These are phyloP conservation scores for Selaginella moellendorffii DNA, from an alignment of 75 land plant species.

Conservation along the genomic window DNA sequence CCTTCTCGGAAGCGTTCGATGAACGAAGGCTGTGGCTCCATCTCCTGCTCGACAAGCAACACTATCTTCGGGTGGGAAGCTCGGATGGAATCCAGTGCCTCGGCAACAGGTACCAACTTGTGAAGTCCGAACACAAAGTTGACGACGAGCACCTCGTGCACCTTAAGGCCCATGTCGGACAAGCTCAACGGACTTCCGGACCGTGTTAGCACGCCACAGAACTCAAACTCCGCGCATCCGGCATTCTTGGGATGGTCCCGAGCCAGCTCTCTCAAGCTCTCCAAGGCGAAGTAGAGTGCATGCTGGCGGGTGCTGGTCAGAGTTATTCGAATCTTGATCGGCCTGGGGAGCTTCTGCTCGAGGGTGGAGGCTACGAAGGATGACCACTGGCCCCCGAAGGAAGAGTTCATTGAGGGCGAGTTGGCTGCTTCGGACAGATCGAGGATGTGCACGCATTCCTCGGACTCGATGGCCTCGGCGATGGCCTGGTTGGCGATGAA, in stretches of 20 bases:
- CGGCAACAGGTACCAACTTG: neutral
- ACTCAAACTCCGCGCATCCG: neutral
- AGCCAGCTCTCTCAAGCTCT: neutral
- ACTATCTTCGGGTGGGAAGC: neutral
- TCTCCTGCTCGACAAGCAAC: neutral
- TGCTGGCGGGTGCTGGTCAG: neutral
- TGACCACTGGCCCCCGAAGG: slow-evolving; percentile 79
- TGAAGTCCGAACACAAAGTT: neutral
- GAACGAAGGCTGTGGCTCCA: neutral
- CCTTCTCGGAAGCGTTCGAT: neutral
- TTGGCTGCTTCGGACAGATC: slow-evolving; percentile 42
- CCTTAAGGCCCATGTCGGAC: neutral
- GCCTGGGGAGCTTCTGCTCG: neutral
- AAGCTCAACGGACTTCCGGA: neutral
- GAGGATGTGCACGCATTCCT: slow-evolving; percentile 43
- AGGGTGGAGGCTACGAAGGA: slow-evolving; percentile 29
- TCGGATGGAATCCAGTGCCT: neutral
- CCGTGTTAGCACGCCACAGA: neutral
- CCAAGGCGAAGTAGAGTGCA: neutral
- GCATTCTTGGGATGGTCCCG: neutral
- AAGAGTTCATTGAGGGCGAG: slow-evolving; percentile 3
- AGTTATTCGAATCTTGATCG: neutral
- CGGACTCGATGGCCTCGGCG: slow-evolving; percentile 52
- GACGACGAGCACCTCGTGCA: neutral
- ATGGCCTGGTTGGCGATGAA: slow-evolving; percentile 79